Evolutionary conservation across 2,329 filamentous ascomycete genomes (phyloP), one percentile per base, ranked within the genome.

Genomic region (Apiospora phragmitis): DNA sequence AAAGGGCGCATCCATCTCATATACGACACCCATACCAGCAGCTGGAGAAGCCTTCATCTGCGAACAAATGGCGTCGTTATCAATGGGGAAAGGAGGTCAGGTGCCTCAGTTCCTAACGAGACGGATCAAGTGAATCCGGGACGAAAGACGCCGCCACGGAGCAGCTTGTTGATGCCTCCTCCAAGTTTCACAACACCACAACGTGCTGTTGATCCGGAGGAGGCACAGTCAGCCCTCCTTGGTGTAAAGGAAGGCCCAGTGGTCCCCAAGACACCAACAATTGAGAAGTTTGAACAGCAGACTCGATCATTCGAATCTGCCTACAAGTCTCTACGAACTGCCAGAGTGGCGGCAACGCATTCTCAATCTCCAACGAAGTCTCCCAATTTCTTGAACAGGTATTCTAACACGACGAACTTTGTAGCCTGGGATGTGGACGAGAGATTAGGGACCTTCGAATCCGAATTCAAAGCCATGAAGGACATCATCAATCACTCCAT

Each of bases 361-460:
- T 81, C 84, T 74, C 81, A 84, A 76, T 79, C 80, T 74, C 85
- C 84, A 71, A 81, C 74, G 45, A 87, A 88, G 74, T 80, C 79
- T 18, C 76, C 79, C 1, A 35, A 29, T 59, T 95, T 87, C 84
- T 85, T 95, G 77, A 91, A 88, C 74, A 92, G 91, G 84, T 84
- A 91, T 85, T 94, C 94, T 90, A 92, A 93, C 87, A 83, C 88
- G 74, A 86, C 84, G 76, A 81, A 79, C 43, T 89, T 85, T 81
- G 73, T 88, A 93, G 92, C 88, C 77, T 95, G 92, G 88, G 94
- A 98, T 79, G 90, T 94, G 74, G 91, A 94, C 76, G 89, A 89
- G 72, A 90, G 92, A 74, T 88, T 98, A 75, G 90, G 91, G 73
- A 88, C 90, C 71, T 91, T 98, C 82, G 93, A 97, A 76, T 85